Conservation (phyloP, 768 basidiomycete species). For the Tremella mesenterica region DNA sequence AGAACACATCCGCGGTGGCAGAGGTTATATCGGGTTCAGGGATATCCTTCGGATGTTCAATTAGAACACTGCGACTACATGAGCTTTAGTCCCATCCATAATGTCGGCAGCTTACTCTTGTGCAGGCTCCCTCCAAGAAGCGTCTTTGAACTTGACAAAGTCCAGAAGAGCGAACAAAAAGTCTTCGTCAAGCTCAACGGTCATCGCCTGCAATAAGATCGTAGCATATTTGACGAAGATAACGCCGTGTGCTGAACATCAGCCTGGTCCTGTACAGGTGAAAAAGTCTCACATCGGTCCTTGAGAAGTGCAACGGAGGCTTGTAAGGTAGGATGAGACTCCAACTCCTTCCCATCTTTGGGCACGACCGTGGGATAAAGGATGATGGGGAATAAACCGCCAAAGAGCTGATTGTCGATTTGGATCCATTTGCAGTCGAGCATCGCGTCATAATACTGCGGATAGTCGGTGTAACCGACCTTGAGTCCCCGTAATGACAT, state of each 20-base stretch:
- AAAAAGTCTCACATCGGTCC: slow-evolving; percentile 62
- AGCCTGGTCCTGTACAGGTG: background rate
- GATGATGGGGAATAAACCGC: slow-evolving; percentile 87
- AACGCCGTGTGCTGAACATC: slow-evolving; percentile 80
- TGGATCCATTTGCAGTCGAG: slow-evolving; percentile 79
- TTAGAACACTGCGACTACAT: slow-evolving; percentile 55
- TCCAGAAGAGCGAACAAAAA: slow-evolving; percentile 86
- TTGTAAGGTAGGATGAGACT: slow-evolving; percentile 80
- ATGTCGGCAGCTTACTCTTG: slow-evolving; percentile 57
- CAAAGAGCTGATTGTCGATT: slow-evolving; percentile 95
- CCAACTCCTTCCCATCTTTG: slow-evolving; percentile 56
- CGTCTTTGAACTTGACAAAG: slow-evolving; percentile 80
- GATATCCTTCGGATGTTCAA: slow-evolving; percentile 58
- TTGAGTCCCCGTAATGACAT: slow-evolving; percentile 66
- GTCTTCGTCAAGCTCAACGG: slow-evolving; percentile 95
- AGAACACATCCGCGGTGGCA: slow-evolving; percentile 73
- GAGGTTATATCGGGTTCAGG: slow-evolving; percentile 45
- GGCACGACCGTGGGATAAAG: slow-evolving; percentile 85
- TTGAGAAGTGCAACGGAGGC: slow-evolving; percentile 81
- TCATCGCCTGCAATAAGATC: slow-evolving; percentile 82
- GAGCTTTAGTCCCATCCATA: background rate
- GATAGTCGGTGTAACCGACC: slow-evolving; percentile 73
- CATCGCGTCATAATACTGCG: slow-evolving; percentile 67
- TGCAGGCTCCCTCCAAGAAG: slow-evolving; percentile 70
- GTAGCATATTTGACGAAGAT: slow-evolving; percentile 97